A percentile compares a stretch with the other conserved stretches of the same genome.
These are phyloP conservation scores for Blastocystis sp. DNA, from an alignment of 352 stramenopile genomes.

Conservation along the genomic window DNA sequence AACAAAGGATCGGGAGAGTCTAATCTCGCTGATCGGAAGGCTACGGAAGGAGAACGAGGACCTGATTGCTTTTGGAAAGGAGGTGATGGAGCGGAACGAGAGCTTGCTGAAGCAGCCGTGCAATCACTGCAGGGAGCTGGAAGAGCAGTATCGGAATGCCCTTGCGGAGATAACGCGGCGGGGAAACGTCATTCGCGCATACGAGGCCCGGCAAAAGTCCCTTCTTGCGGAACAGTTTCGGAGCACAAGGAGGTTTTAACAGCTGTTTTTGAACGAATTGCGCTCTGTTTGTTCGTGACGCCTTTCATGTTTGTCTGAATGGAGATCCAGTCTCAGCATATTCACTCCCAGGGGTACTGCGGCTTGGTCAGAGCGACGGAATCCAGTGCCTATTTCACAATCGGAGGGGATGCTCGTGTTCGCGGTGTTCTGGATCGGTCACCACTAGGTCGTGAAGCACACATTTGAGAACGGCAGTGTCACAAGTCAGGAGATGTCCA, in stretches of 20 bases:
- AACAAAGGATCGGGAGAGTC: not conserved
- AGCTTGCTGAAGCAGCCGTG: not conserved
- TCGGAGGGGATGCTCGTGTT: constrained; percentile 51
- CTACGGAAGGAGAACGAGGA: constrained; percentile 13
- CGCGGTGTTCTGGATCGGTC: not conserved
- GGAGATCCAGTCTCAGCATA: constrained; percentile 55
- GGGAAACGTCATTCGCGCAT: not conserved
- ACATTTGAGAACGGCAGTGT: not conserved
- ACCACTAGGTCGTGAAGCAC: constrained; percentile 53
- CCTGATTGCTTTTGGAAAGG: not conserved
- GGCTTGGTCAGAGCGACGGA: not conserved
- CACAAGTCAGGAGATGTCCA: constrained; percentile 3
- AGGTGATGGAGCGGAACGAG: not conserved
- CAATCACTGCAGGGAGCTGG: not conserved
- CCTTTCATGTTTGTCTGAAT: not conserved
- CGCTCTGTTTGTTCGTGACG: constrained; percentile 2
- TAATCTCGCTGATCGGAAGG: not conserved
- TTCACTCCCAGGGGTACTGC: constrained; percentile 55
- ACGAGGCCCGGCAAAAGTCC: not conserved
- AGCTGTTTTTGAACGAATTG: not conserved
- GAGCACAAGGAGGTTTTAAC: not conserved
- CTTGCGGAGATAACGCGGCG: constrained; percentile 5
- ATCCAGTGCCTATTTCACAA: constrained; percentile 26
- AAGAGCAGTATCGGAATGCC: not conserved
- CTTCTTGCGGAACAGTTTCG: not conserved